Percentiles rank a stretch among this genome's conserved stretches.
Evolutionary conservation across 768 basidiomycete genomes (phyloP).

Genomic region (Pisolithus tinctorius): DNA sequence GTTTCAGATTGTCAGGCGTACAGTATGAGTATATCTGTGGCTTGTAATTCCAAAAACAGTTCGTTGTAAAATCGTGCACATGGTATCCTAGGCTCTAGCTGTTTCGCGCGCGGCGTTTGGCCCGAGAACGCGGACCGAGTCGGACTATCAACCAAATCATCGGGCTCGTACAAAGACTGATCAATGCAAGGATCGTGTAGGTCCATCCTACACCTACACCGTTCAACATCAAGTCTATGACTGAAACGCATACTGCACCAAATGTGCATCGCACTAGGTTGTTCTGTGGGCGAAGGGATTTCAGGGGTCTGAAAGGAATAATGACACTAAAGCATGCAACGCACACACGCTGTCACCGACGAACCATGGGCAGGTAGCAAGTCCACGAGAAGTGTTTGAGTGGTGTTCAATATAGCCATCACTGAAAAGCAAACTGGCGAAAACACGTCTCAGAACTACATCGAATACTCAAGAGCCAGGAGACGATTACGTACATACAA

Average conservation of each 20-base stretch:
- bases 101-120: conserved; percentile 21
- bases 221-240: not conserved
- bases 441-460: not conserved
- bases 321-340: conserved; percentile 19
- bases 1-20: not conserved
- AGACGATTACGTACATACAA: conserved; percentile 11
- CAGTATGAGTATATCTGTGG: not conserved
- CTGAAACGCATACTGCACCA: conserved; percentile 18
- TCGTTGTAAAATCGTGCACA: too few relatives aligned
- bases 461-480: not conserved
- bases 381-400: conserved; percentile 62
- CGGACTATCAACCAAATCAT: conserved; percentile 43
- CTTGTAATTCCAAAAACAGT: not conserved
- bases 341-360: conserved; percentile 65
- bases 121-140: conserved; percentile 51
- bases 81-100: not conserved
- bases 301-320: not conserved
- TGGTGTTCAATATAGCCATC: conserved; percentile 45
- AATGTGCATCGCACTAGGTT: conserved; percentile 55
- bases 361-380: conserved; percentile 56
- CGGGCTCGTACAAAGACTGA: conserved; percentile 42
- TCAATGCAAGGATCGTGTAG: conserved; percentile 50
- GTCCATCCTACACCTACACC: conserved; percentile 48
- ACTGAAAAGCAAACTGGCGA: conserved; percentile 15
- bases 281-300: conserved; percentile 37